Conservation (phyloP, 2,329 filamentous ascomycete species). For the Sclerotinia minor region DNA sequence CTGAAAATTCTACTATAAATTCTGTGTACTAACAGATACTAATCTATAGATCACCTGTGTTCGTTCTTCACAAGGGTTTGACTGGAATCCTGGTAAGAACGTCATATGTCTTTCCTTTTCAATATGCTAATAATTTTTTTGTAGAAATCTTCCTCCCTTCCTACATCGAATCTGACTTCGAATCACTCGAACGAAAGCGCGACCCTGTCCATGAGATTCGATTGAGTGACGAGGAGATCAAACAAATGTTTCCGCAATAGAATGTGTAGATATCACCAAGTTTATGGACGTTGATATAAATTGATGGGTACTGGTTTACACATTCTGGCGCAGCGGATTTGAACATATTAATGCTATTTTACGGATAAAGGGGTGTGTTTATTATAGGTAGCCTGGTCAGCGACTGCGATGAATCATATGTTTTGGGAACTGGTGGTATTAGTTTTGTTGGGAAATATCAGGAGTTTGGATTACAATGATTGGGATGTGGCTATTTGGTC, state of each 20-base stretch:
- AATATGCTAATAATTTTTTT: conserved; percentile 21
- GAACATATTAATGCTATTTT: conserved; percentile 35
- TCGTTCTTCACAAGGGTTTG: conserved; percentile 75
- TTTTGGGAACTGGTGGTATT: conserved; percentile 5
- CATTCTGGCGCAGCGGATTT: conserved; percentile 34
- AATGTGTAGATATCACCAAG: neutral
- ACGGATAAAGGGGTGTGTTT: conserved; percentile 8
- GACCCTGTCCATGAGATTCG: conserved; percentile 78
- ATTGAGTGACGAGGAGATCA: conserved; percentile 74
- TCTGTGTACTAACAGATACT: conserved; percentile 26
- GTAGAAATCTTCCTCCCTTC: conserved; percentile 79
- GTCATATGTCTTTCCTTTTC: neutral
- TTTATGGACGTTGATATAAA: neutral
- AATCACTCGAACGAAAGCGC: conserved; percentile 71
- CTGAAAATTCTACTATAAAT: conserved; percentile 24
- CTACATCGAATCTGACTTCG: conserved; percentile 72
- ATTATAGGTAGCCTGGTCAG: conserved; percentile 11
- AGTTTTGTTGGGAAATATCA: conserved; percentile 10
- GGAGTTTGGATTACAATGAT: conserved; percentile 15
- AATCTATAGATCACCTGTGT: conserved; percentile 70
- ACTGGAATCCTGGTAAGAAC: conserved; percentile 72
- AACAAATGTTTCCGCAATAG: conserved; percentile 65
- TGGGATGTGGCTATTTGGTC: conserved; percentile 4
- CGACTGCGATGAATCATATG: conserved; percentile 9
- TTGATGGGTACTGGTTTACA: conserved; percentile 29